Evolutionary conservation across 345 rosid species (phyloP).

Genomic region (Linum lewisii): DNA sequence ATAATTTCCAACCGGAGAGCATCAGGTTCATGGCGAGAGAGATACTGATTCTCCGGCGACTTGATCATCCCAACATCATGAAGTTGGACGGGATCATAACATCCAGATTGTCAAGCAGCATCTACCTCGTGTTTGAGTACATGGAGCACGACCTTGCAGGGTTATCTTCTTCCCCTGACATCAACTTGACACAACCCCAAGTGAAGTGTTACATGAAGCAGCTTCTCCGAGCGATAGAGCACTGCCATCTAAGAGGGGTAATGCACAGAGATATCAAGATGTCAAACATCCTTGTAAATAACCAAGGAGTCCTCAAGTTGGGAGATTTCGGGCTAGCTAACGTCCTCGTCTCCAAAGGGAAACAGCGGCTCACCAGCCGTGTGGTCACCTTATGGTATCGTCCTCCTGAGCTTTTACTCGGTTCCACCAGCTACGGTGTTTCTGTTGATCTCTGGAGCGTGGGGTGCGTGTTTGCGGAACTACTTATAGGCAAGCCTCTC

Average conservation of each 20-base stretch:
- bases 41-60: slow-evolving; percentile 59
- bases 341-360: slow-evolving; percentile 33
- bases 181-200: slow-evolving; percentile 57
- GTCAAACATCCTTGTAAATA: slow-evolving; percentile 65
- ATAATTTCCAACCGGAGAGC: slow-evolving; percentile 66
- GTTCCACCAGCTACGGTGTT: slow-evolving; percentile 60
- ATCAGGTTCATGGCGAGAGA: slow-evolving; percentile 77
- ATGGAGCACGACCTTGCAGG: slow-evolving; percentile 88
- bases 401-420: slow-evolving; percentile 81
- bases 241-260: slow-evolving; percentile 58
- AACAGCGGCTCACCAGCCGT: slow-evolving; percentile 55
- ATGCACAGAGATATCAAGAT: slow-evolving; percentile 70
- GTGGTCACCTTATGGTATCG: slow-evolving; percentile 82
- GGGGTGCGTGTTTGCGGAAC: slow-evolving; percentile 69
- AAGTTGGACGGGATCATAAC: slow-evolving; percentile 64
- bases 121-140: slow-evolving; percentile 74
- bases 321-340: slow-evolving; percentile 78
- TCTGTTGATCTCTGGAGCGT: slow-evolving; percentile 72
- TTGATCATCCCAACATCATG: slow-evolving; percentile 70
- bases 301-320: slow-evolving; percentile 53
- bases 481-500: slow-evolving; percentile 54
- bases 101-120: slow-evolving; percentile 42
- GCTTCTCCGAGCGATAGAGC: slow-evolving; percentile 55
- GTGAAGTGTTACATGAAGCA: slow-evolving; percentile 78
- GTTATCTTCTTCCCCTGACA: slow-evolving; percentile 39